A percentile compares a stretch with the other conserved stretches of the same genome.
These are phyloP conservation scores for Fusarium luffae DNA, from an alignment of 2,329 filamentous ascomycete genomes.

Conservation along the genomic window DNA sequence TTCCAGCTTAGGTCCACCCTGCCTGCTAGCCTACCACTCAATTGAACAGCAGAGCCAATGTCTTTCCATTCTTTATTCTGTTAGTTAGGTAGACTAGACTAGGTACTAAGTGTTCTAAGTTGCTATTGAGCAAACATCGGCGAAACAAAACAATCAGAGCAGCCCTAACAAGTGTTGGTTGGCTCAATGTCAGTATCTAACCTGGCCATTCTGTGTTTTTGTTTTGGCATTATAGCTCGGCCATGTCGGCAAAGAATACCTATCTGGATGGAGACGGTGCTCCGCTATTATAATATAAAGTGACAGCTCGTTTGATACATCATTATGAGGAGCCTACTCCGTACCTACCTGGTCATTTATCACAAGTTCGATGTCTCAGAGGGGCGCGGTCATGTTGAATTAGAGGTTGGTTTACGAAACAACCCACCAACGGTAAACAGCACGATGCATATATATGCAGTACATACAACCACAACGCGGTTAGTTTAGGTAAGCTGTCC, in stretches of 20 bases:
- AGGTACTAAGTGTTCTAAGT: not conserved
- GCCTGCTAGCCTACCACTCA: slow-evolving; percentile 11
- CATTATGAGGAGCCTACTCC: slow-evolving; percentile 13
- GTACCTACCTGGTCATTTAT: slow-evolving; percentile 11
- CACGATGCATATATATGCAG: slow-evolving; percentile 1
- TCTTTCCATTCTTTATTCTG: not conserved
- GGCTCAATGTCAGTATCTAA: not conserved
- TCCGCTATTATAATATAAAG: not conserved
- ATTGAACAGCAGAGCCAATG: not conserved
- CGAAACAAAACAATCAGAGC: not conserved
- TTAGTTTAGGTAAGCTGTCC: not conserved
- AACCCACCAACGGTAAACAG: not conserved
- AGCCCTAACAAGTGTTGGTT: not conserved
- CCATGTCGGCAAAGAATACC: not conserved
- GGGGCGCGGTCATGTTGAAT: not conserved
- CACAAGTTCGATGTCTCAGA: slow-evolving; percentile 8
- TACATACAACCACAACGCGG: not conserved
- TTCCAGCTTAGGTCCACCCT: slow-evolving; percentile 5
- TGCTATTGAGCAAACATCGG: not conserved
- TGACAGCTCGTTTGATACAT: slow-evolving; percentile 6
- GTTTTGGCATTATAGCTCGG: not conserved
- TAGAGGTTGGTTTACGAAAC: slow-evolving; percentile 7
- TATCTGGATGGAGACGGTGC: not conserved
- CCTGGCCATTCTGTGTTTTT: not conserved
- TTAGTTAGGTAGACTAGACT: not conserved